These are phyloP conservation scores for Silene noctiflora DNA, from an alignment of 179 eudicot genomes.

Conservation along the genomic window DNA sequence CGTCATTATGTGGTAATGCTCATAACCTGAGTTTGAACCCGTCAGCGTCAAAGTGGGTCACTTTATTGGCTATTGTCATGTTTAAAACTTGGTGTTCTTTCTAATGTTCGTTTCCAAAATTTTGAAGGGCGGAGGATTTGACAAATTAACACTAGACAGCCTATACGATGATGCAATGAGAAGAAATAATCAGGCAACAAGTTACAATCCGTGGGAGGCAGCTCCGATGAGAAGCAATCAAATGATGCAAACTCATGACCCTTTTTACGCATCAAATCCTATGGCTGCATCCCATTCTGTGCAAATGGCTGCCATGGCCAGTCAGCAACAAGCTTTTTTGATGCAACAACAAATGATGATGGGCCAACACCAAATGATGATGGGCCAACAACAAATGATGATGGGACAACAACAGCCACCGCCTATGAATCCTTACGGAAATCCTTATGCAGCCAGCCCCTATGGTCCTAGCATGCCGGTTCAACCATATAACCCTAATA, in stretches of 20 bases:
- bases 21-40: too few species aligned
- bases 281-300: slow-evolving; percentile 53
- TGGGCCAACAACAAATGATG: slow-evolving; percentile 61
- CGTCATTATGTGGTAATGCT: neutral
- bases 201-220: slow-evolving; percentile 92
- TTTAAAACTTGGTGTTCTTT: neutral
- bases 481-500: slow-evolving; percentile 67
- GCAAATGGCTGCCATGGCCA: slow-evolving; percentile 75
- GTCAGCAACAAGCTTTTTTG: slow-evolving; percentile 72
- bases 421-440: slow-evolving; percentile 60
- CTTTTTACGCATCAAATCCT: slow-evolving; percentile 60
- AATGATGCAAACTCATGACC: slow-evolving; percentile 63
- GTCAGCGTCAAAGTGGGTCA: neutral
- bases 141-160: slow-evolving; percentile 82
- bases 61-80: neutral
- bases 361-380: slow-evolving; percentile 60
- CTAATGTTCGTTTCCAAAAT: neutral
- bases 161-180: slow-evolving; percentile 89
- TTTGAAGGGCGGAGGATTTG: slow-evolving; percentile 83
- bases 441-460: slow-evolving; percentile 59
- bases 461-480: slow-evolving; percentile 62
- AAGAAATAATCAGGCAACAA: slow-evolving; percentile 66
- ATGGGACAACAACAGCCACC: slow-evolving; percentile 50
- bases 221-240: slow-evolving; percentile 40
- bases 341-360: slow-evolving; percentile 68